These are phyloP conservation scores for Mortierella sp. DNA, from an alignment of 371 early-diverging fungal species.

Conservation along the genomic window DNA sequence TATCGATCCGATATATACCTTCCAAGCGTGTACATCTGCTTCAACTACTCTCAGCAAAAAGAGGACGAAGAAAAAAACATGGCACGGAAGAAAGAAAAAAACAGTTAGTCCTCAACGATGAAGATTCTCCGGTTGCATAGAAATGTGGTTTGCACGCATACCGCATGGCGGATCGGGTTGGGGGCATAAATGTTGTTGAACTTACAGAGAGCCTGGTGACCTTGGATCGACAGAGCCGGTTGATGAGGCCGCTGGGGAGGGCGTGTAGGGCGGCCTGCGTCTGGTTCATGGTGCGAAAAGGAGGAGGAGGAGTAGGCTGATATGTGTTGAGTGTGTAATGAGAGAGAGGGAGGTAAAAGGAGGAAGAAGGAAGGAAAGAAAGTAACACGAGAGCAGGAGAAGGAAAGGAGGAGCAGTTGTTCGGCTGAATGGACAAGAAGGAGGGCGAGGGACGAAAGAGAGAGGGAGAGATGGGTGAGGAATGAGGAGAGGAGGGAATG, in stretches of 20 bases:
- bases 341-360: background rate
- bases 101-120: background rate
- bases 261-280: conserved; percentile 51
- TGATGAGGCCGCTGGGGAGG: conserved; percentile 51
- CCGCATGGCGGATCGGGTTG: background rate
- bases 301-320: background rate
- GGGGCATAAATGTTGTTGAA: background rate
- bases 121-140: background rate
- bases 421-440: background rate
- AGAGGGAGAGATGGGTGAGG: background rate
- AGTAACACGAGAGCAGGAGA: background rate
- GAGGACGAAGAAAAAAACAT: background rate
- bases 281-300: conserved; percentile 34
- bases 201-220: conserved; percentile 52
- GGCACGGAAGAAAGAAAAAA: background rate
- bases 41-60: conserved; percentile 23
- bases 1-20: conserved; percentile 25
- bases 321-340: background rate
- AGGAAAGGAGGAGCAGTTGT: background rate
- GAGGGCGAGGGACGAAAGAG: background rate
- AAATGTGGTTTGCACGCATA: background rate
- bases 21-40: conserved; percentile 56
- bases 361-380: conserved; percentile 6
- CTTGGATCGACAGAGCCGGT: conserved; percentile 50
- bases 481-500: background rate